Evolutionary conservation across 805 yeast genomes (phyloP), one percentile per base, ranked within the genome.

Genomic region (Wickerhamiella bombiphila): DNA sequence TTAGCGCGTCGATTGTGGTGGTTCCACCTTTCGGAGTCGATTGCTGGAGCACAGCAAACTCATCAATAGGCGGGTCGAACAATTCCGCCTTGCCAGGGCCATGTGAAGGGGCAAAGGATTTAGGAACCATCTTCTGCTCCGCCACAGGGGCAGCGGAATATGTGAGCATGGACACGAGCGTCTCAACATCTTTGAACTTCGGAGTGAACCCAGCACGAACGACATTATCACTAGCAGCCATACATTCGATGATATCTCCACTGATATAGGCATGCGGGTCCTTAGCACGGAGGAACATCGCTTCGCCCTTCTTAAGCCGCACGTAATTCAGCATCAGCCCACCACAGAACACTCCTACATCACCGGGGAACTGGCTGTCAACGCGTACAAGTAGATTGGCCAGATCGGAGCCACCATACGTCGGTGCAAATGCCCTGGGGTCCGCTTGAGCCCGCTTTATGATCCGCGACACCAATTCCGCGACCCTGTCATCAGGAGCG

Each of bases 131-230:
- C 62, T 83, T 85, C 65, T 91, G 99, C 56, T 85, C 85, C 49
- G 76, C 85, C 36, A 88, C 95, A 18, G 93, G 75, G 38, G 80
- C 93, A 52, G 80, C 80, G 20, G 80, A 68, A 58, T 88, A 91
- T 3, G 95, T 86, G 57, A 91, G 72, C 91, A 82, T 82, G 38
- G 70, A 73, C 32, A 91, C 96, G 55, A 91, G 72, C 52, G 80
- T 83, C 42, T 75, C 61, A 43, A 91, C 97, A 59, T 91, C 99
- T 63, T 88, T 91, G 66, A 88, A 91, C 60, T 91, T 91, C 44
- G 99, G 98, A n/a, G 99, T 91, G 68, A 91, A 91, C 11, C 98
- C 99, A 3, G 96, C 94, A 59, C 99, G 74, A 35, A 91, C 96
- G 41, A 91, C 99, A 53, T 91, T 91, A 59, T 91, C 99, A 29